These are phyloP conservation scores for Chrysosporium keratinophilum DNA, from an alignment of 2,329 filamentous ascomycete genomes.

Conservation along the genomic window DNA sequence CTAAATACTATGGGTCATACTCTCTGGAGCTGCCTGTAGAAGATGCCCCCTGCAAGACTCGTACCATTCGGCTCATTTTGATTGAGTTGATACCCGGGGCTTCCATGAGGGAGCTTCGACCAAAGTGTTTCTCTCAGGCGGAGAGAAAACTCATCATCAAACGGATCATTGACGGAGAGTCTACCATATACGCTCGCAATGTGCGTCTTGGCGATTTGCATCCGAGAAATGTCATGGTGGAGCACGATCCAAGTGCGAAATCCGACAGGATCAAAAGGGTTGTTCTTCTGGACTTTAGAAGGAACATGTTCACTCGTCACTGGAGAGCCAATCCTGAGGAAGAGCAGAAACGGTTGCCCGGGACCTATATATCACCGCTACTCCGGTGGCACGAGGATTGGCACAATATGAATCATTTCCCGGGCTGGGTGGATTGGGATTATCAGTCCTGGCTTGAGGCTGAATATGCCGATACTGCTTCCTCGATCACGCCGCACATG, in stretches of 20 bases:
- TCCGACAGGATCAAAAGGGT: neutral
- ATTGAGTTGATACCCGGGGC: slow-evolving; percentile 12
- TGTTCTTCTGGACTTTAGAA: neutral
- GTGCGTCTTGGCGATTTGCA: slow-evolving; percentile 14
- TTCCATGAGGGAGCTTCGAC: slow-evolving; percentile 10
- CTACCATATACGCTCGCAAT: slow-evolving; percentile 13
- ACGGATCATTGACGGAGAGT: slow-evolving; percentile 13
- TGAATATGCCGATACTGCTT: slow-evolving; percentile 1
- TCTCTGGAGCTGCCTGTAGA: slow-evolving; percentile 17
- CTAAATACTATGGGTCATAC: slow-evolving; percentile 21
- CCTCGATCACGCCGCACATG: neutral
- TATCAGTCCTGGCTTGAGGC: slow-evolving; percentile 6
- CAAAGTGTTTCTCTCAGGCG: slow-evolving; percentile 8
- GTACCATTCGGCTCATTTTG: slow-evolving; percentile 16
- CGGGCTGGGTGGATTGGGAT: slow-evolving; percentile 11
- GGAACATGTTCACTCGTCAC: neutral
- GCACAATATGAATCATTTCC: neutral
- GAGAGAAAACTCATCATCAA: slow-evolving; percentile 15
- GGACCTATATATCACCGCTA: slow-evolving; percentile 9
- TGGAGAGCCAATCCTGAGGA: neutral
- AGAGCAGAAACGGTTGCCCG: slow-evolving; percentile 2
- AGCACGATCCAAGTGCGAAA: no score
- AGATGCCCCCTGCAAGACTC: neutral
- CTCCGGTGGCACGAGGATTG: slow-evolving; percentile 8
- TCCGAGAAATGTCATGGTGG: slow-evolving; percentile 12